A percentile compares a stretch with the other conserved stretches of the same genome.
phyloP scores from a whole-genome alignment of 495 filamentous ascomycete species.

The Penicillium ucsense region DNA sequence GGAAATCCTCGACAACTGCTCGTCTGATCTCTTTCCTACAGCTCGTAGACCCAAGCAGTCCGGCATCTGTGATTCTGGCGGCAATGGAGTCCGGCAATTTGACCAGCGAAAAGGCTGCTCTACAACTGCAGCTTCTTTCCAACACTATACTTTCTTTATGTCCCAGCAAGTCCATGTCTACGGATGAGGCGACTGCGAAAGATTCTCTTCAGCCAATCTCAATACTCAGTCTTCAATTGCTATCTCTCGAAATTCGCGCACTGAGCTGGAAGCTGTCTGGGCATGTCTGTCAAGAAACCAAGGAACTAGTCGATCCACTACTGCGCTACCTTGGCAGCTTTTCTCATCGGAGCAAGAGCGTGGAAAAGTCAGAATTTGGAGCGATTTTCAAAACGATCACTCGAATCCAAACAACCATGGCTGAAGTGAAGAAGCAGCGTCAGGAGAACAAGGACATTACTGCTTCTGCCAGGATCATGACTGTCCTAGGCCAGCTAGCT shows the following conservation, averaged over 20 bases:
- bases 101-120: slow-evolving; percentile 48
- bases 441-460: slow-evolving; percentile 15
- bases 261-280: slow-evolving; percentile 62
- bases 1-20: slow-evolving; percentile 40
- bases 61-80: slow-evolving; percentile 49
- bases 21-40: slow-evolving; percentile 35
- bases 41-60: slow-evolving; percentile 47
- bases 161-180: slow-evolving; percentile 24
- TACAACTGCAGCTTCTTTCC: slow-evolving; percentile 61
- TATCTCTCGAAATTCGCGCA: slow-evolving; percentile 56
- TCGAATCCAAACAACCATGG: slow-evolving; percentile 26
- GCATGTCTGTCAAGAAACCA: slow-evolving; percentile 57
- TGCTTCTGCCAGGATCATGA: slow-evolving; percentile 25
- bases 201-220: slow-evolving; percentile 48
- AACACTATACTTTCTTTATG: slow-evolving; percentile 57
- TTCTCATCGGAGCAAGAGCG: slow-evolving; percentile 39
- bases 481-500: slow-evolving; percentile 33
- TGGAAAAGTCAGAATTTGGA: slow-evolving; percentile 33
- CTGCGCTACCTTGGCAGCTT: slow-evolving; percentile 55
- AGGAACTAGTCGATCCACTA: slow-evolving; percentile 63
- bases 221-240: slow-evolving; percentile 52
- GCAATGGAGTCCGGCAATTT: slow-evolving; percentile 36
- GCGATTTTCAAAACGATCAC: slow-evolving; percentile 27
- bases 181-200: slow-evolving; percentile 30
- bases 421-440: slow-evolving; percentile 20